Evolutionary conservation across 805 yeast genomes (phyloP).

Genomic region (Starmerella vaccinii): DNA sequence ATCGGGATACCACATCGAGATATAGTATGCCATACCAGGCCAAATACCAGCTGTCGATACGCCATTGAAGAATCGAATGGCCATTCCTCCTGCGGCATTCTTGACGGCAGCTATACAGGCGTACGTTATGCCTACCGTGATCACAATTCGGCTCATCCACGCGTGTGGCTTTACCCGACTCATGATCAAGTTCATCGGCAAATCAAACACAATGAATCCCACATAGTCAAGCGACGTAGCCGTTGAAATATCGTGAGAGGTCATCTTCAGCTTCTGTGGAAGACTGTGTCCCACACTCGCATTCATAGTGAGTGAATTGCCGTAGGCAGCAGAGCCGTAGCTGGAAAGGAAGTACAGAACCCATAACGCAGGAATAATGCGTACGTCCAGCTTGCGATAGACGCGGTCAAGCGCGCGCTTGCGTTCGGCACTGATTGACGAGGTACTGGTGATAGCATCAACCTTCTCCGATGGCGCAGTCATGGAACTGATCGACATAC

Average conservation of each 20-base stretch:
- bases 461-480: background rate
- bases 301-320: slow-evolving; percentile 75
- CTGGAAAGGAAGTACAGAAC: slow-evolving; percentile 65
- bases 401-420: slow-evolving; percentile 11
- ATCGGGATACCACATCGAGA: slow-evolving; percentile 76
- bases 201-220: slow-evolving; percentile 73
- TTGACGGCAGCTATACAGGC: slow-evolving; percentile 57
- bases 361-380: slow-evolving; percentile 81
- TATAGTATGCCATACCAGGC: slow-evolving; percentile 83
- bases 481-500: background rate
- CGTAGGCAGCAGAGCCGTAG: slow-evolving; percentile 67
- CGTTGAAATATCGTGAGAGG: slow-evolving; percentile 50
- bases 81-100: slow-evolving; percentile 53
- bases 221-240: slow-evolving; percentile 77
- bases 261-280: slow-evolving; percentile 40
- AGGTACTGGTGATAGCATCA: background rate
- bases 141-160: slow-evolving; percentile 71
- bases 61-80: slow-evolving; percentile 62
- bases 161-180: slow-evolving; percentile 74
- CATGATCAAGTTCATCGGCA: slow-evolving; percentile 81
- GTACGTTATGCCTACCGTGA: slow-evolving; percentile 68
- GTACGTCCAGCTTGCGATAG: slow-evolving; percentile 50
- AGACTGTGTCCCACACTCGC: slow-evolving; percentile 50
- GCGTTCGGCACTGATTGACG: background rate
- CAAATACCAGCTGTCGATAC: slow-evolving; percentile 76